Evolutionary conservation across 106 monocot genomes (phyloP), one percentile per base, ranked within the genome.

Genomic region (Dendrobium officinale): DNA sequence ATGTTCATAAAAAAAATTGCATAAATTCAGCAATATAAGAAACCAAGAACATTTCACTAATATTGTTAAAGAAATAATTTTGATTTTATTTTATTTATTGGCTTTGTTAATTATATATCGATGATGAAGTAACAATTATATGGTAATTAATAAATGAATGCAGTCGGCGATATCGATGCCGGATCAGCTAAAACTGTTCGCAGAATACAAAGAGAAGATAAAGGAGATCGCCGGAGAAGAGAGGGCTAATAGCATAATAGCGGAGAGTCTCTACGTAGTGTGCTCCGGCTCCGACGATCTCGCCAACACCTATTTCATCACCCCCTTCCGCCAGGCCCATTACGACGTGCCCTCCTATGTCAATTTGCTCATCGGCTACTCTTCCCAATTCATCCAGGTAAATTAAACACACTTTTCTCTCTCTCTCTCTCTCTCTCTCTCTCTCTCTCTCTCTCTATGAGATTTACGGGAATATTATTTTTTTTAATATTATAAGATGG

Each of bases 371-470:
- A 55, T 89, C 11, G 19, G 1, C 3, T 78, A 49, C 0, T 90
- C 88, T 73, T 73, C 87, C 4, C n/a, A 20, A 72, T 89, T 95
- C 54, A 20, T 84, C n/a, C 40, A 88, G 89, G 94, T 94, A 91
- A 76, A 6, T 7, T 1, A 4, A 22, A 19, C 13, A 19, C 4
- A n/a, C 6, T 15, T 51, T 15, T 44, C 44, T 44, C 44, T 44
- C 44, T 44, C 44, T n/a, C n/a, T n/a, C n/a, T n/a, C n/a, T n/a
- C n/a, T n/a, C n/a, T n/a, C n/a, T n/a, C n/a, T n/a, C n/a, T n/a
- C n/a, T n/a, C n/a, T n/a, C n/a, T n/a, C n/a, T n/a, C n/a, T n/a
- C n/a, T n/a, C n/a, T n/a, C n/a, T n/a, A n/a, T n/a, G n/a, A n/a
- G n/a, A n/a, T n/a, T n/a, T n/a, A n/a, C n/a, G n/a, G n/a, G n/a